Conservation (phyloP, 192 early-diverging fungal genomes). For the Coemansia sp. region DNA sequence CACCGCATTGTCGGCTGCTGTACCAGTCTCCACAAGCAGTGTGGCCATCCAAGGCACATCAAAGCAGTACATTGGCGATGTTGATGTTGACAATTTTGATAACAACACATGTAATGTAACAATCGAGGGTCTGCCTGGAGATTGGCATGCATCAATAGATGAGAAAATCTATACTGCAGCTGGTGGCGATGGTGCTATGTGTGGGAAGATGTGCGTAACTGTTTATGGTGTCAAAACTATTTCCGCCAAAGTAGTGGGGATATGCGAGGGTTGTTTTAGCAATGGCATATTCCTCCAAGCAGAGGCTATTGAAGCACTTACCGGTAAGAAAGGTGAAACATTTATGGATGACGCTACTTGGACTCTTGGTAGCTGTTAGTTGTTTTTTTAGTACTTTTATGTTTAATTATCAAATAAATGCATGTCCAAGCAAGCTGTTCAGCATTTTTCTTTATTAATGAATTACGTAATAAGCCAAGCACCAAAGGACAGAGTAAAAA, state of each 20-base stretch:
- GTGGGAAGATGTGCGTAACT: neutral
- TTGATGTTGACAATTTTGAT: slow-evolving; percentile 3
- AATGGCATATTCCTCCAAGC: neutral
- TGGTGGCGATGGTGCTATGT: neutral
- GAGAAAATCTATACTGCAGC: neutral
- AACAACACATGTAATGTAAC: neutral
- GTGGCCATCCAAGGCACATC: neutral
- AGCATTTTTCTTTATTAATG: neutral
- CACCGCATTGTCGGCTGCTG: neutral
- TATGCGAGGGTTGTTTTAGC: neutral
- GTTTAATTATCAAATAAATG: neutral
- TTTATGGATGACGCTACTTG: neutral
- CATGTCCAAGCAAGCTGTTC: neutral
- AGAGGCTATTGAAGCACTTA: neutral
- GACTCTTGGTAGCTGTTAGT: neutral
- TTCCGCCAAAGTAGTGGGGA: neutral
- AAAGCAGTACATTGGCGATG: neutral
- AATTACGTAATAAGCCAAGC: too few relatives aligned
- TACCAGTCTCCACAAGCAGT: neutral
- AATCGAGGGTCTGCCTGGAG: neutral
- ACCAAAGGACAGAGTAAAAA: too few relatives aligned
- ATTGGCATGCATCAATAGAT: neutral
- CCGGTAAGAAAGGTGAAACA: too few relatives aligned
- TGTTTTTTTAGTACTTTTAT: neutral
- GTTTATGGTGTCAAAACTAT: neutral